Percentiles rank a stretch among this genome's conserved stretches.
phyloP scores from a whole-genome alignment of 164 flowering plant genomes.

The Tetracentron sinense region DNA sequence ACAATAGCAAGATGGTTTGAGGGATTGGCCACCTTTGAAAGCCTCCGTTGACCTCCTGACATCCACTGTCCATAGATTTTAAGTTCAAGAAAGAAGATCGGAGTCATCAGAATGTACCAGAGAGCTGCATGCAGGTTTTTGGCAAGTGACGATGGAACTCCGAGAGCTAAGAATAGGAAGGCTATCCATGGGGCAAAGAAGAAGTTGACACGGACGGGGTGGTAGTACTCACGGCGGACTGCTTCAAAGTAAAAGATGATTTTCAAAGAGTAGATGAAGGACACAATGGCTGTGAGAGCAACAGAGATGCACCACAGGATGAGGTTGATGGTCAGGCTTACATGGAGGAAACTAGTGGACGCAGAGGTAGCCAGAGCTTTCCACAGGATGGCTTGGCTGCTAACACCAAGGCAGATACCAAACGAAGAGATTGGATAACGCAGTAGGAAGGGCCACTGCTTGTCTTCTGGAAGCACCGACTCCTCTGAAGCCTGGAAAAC shows the following conservation, averaged over 20 bases:
- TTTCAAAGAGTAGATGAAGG: conserved; percentile 49
- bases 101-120: conserved; percentile 82
- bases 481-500: conserved; percentile 63
- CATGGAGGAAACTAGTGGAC: conserved; percentile 65
- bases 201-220: conserved; percentile 84
- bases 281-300: conserved; percentile 34
- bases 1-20: conserved; percentile 77
- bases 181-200: conserved; percentile 90
- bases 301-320: conserved; percentile 74
- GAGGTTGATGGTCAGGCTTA: conserved; percentile 45
- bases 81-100: conserved; percentile 65
- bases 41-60: conserved; percentile 79
- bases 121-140: conserved; percentile 31
- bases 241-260: conserved; percentile 74
- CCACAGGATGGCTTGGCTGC: conserved; percentile 96
- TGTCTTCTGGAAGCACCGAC: conserved; percentile 70
- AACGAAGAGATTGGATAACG: conserved; percentile 78
- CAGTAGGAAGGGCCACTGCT: conserved; percentile 85
- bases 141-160: conserved; percentile 50
- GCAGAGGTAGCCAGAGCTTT: conserved; percentile 59
- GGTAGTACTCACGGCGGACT: conserved; percentile 82
- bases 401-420: conserved; percentile 81
- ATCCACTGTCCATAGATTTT: conserved; percentile 98
- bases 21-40: conserved; percentile 87
- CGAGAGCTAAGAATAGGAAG: conserved; percentile 55